Evolutionary conservation across 345 rosid species (phyloP).

Genomic region (Trapa bicornis): DNA sequence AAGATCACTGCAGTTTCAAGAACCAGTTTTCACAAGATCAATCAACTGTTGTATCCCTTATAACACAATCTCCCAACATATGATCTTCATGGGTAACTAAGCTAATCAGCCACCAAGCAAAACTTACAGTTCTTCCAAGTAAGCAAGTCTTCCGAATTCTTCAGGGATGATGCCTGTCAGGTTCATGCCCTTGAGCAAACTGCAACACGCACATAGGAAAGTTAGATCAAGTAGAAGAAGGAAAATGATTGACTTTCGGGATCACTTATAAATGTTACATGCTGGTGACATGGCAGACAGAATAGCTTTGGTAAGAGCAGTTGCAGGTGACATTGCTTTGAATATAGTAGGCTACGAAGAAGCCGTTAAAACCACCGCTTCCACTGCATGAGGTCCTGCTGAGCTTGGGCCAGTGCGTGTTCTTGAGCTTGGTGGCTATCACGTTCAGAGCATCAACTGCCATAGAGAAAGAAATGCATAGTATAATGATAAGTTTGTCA

Average conservation of each 20-base stretch:
- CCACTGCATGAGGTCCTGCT: neutral
- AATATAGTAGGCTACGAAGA: neutral
- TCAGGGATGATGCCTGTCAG: constrained; percentile 51
- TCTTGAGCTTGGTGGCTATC: constrained; percentile 3
- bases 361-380: neutral
- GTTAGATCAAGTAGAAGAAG: neutral
- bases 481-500: no score
- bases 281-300: constrained; percentile 4
- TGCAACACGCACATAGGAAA: constrained; percentile 13
- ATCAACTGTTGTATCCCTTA: no score
- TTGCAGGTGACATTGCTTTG: constrained; percentile 7
- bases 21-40: no score
- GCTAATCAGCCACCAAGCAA: neutral
- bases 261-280: neutral
- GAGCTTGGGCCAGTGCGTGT: neutral
- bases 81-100: neutral
- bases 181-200: constrained; percentile 39
- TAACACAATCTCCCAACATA: neutral
- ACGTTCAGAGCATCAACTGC: constrained; percentile 4
- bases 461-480: neutral
- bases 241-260: neutral
- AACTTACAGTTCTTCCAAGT: constrained; percentile 44
- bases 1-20: constrained; percentile 42
- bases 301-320: neutral
- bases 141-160: constrained; percentile 51